Percentiles rank a stretch among this genome's conserved stretches.
Evolutionary conservation across 2,329 filamentous ascomycete genomes (phyloP).

Genomic region (Fusarium fracticaudum): DNA sequence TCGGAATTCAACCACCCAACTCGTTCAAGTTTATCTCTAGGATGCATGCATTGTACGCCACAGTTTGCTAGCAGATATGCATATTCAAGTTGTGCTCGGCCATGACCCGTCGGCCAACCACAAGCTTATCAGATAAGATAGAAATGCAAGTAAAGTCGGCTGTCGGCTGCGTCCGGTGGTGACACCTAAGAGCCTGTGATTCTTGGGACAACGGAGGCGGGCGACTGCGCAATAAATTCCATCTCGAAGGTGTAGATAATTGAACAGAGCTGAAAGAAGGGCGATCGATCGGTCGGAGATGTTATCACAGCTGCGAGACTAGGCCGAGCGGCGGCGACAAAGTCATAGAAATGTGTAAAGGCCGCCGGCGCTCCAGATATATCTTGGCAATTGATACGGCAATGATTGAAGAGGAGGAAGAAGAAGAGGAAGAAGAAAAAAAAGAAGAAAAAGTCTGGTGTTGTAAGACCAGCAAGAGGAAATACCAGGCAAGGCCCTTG

Average conservation of each 20-base stretch:
- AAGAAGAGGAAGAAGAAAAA: background rate
- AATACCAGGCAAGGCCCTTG: background rate
- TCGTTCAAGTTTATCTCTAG: slow-evolving; percentile 33
- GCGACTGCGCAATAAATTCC: slow-evolving; percentile 19
- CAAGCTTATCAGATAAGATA: slow-evolving; percentile 33
- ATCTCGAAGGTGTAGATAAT: background rate
- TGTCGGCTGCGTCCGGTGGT: slow-evolving; percentile 34
- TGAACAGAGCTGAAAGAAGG: background rate
- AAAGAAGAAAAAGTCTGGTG: background rate
- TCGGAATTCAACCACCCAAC: slow-evolving; percentile 22
- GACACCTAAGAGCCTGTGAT: background rate
- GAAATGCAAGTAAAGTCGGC: slow-evolving; percentile 10
- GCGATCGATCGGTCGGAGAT: background rate
- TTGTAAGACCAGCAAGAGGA: background rate
- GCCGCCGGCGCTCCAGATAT: background rate
- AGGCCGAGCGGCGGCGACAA: background rate
- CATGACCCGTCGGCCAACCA: slow-evolving; percentile 17
- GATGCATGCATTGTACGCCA: slow-evolving; percentile 1
- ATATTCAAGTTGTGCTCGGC: slow-evolving; percentile 9
- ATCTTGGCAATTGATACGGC: background rate
- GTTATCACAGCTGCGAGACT: background rate
- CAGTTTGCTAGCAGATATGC: slow-evolving; percentile 17
- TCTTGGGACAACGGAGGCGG: slow-evolving; percentile 20
- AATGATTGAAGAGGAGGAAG: background rate
- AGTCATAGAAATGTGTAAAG: background rate